Evolutionary conservation across 352 stramenopile species (phyloP).

Genomic region (Phytophthora nicotianae): DNA sequence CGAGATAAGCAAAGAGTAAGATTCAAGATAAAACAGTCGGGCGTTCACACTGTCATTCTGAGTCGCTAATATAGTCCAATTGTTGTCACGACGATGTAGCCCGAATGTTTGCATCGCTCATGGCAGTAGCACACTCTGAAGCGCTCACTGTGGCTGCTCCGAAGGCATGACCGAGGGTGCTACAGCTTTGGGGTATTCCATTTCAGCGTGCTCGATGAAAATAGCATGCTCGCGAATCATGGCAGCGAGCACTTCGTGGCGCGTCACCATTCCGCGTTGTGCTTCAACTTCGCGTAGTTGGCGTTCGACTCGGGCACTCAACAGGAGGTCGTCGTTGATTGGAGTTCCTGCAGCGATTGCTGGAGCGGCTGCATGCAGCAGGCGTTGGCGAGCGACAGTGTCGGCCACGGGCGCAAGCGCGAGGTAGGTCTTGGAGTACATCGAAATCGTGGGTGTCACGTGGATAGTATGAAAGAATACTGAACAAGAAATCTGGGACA

Average conservation of each 20-base stretch:
- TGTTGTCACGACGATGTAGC: too few species aligned
- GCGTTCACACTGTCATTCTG: too few species aligned
- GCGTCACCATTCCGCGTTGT: conserved; percentile 4
- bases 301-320: conserved; percentile 3
- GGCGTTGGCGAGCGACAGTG: conserved; percentile 1
- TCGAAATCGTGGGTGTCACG: neutral
- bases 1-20: too few species aligned
- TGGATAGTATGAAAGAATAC: neutral
- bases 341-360: conserved; percentile 3
- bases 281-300: conserved; percentile 4
- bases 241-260: conserved; percentile 3
- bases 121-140: neutral
- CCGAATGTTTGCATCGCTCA: too few species aligned
- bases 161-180: conserved; percentile 2
- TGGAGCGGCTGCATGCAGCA: neutral
- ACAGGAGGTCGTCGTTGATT: neutral
- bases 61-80: too few species aligned
- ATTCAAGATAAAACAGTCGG: too few species aligned
- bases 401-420: conserved; percentile 6
- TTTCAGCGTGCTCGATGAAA: conserved; percentile 2
- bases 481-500: neutral
- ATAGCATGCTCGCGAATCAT: conserved; percentile 6
- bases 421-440: conserved; percentile 10
- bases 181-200: neutral
- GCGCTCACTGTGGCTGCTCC: neutral